Percentiles rank a stretch among this genome's conserved stretches.
Evolutionary conservation across 225 moss, liverwort and hornwort genomes (phyloP).

Genomic region (Straminergon stramineum): DNA sequence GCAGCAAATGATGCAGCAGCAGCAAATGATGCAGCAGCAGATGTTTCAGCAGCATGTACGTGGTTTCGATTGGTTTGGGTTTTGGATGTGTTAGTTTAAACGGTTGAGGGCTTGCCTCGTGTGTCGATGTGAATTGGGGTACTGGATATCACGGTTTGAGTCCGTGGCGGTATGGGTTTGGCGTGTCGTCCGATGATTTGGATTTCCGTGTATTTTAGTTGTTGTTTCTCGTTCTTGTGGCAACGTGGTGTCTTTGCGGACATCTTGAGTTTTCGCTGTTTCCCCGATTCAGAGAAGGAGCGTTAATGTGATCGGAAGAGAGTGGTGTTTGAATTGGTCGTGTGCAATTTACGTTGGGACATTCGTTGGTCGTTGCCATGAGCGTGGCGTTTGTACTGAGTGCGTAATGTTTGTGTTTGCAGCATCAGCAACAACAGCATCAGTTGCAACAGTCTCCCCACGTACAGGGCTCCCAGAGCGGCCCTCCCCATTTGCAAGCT

Average conservation of each 20-base stretch:
- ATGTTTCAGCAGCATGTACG: constrained; percentile 43
- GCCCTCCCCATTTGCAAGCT: too few relatives aligned
- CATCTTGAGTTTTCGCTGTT: neutral
- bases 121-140: neutral
- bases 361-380: too few relatives aligned
- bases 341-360: too few relatives aligned
- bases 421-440: too few relatives aligned
- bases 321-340: neutral
- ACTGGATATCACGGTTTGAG: neutral
- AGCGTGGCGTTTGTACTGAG: too few relatives aligned
- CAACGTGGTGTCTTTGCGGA: neutral
- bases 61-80: neutral
- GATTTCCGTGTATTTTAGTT: neutral
- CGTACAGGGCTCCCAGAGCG: too few relatives aligned
- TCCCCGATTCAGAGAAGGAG: neutral
- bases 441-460: too few relatives aligned
- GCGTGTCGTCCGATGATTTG: neutral
- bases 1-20: constrained; percentile 4
- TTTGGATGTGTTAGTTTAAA: neutral
- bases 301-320: neutral
- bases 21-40: constrained; percentile 30
- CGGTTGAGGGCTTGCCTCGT: neutral
- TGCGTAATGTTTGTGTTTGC: too few relatives aligned
- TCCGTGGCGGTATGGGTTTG: neutral
- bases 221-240: neutral